These are phyloP conservation scores for Teratosphaeria viscida DNA, from an alignment of 2,329 filamentous ascomycete genomes.

Conservation along the genomic window DNA sequence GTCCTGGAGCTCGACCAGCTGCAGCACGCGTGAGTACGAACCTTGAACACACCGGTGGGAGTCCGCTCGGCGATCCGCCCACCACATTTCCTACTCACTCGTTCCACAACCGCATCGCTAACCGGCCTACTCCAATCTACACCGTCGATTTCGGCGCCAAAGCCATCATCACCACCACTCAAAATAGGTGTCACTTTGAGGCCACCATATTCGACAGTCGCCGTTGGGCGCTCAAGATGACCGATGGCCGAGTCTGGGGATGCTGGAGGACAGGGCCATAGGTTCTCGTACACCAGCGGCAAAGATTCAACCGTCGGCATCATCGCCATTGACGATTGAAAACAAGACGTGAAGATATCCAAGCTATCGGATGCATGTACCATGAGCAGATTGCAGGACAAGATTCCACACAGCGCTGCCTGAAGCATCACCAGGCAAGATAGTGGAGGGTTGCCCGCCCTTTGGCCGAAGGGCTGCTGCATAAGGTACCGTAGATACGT, in stretches of 20 bases:
- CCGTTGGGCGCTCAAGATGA: not conserved
- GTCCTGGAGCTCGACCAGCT: not conserved
- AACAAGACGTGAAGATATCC: too few species aligned
- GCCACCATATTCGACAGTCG: not conserved
- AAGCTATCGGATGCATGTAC: too few species aligned
- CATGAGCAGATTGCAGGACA: too few species aligned
- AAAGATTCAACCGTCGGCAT: not conserved
- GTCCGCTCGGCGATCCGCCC: not conserved
- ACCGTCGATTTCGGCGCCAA: not conserved
- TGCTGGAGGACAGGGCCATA: not conserved
- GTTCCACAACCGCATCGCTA: not conserved
- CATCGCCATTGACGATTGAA: not conserved
- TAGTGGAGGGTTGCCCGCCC: not conserved
- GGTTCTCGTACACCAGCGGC: not conserved
- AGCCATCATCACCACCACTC: not conserved
- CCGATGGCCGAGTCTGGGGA: not conserved
- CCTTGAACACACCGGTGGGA: not conserved
- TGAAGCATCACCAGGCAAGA: not conserved
- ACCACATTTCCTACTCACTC: not conserved
- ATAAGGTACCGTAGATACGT: not conserved
- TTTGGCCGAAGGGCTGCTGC: not conserved
- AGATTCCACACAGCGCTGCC: not conserved
- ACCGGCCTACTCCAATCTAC: not conserved
- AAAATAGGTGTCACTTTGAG: not conserved
- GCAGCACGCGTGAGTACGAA: not conserved